Conservation (phyloP, 495 filamentous ascomycete genomes). For the Aspergillus funiculosus region DNA sequence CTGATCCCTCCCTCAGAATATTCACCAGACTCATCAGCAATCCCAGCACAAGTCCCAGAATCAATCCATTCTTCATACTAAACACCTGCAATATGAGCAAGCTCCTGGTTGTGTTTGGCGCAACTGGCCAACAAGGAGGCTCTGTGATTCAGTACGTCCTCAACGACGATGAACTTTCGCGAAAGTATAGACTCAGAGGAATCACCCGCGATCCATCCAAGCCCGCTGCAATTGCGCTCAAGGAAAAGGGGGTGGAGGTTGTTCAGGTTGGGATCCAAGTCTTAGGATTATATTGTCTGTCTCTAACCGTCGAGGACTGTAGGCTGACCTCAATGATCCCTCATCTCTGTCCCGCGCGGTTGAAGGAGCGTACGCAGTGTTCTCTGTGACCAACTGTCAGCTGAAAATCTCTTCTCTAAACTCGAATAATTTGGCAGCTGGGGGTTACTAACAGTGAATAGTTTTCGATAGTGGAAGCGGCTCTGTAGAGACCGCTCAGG, state of each 20-base stretch:
- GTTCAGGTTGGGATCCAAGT: no score
- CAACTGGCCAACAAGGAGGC: conserved; percentile 10
- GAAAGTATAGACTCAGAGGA: conserved; percentile 7
- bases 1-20: no score
- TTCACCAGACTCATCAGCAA: no score
- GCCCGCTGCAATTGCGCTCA: not conserved
- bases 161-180: not conserved
- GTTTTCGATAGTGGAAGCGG: no score
- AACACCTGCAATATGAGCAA: conserved; percentile 7
- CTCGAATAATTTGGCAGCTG: not conserved
- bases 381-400: conserved; percentile 32
- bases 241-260: conserved; percentile 25
- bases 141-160: conserved; percentile 5
- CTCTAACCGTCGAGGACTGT: no score
- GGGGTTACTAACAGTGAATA: no score
- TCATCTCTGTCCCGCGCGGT: conserved; percentile 38
- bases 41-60: no score
- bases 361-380: conserved; percentile 40
- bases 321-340: conserved; percentile 31
- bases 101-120: conserved; percentile 5
- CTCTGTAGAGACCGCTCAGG: conserved; percentile 38
- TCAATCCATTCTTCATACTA: no score
- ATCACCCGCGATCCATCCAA: conserved; percentile 1
- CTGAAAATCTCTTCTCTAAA: not conserved
- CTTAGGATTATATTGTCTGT: no score